These are phyloP conservation scores for Carex littledalei DNA, from an alignment of 176 grass and related monocot species.

Conservation along the genomic window DNA sequence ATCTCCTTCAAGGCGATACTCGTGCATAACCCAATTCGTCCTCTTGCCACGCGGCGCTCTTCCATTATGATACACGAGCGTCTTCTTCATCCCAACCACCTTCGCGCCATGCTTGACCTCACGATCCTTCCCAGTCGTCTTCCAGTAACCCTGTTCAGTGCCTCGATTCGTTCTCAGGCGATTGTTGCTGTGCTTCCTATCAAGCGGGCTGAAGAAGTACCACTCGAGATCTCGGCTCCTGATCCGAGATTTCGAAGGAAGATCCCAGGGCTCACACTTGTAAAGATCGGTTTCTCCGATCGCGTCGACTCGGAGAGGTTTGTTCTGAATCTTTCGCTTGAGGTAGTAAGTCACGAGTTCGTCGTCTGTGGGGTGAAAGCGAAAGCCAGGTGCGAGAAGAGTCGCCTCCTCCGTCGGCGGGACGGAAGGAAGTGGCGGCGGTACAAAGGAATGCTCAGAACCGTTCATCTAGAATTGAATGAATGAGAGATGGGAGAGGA, in stretches of 20 bases:
- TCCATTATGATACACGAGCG: constrained; percentile 80
- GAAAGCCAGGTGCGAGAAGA: constrained; percentile 60
- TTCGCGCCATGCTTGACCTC: constrained; percentile 44
- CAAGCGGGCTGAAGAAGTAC: constrained; percentile 96
- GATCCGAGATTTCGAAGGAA: constrained; percentile 60
- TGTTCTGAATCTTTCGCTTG: constrained; percentile 64
- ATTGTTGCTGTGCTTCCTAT: constrained; percentile 80
- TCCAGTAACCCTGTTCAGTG: constrained; percentile 79
- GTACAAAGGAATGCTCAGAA: constrained; percentile 25
- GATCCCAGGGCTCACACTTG: constrained; percentile 90
- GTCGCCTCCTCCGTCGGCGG: constrained; percentile 27
- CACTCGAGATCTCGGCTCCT: constrained; percentile 83
- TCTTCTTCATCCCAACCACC: constrained; percentile 92
- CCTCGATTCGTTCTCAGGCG: constrained; percentile 75
- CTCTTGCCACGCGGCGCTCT: constrained; percentile 74
- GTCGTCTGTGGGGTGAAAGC: constrained; percentile 77
- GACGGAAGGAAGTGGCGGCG: constrained; percentile 1
- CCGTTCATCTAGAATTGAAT: constrained; percentile 34
- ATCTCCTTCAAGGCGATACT: constrained; percentile 81
- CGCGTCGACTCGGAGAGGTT: constrained; percentile 64
- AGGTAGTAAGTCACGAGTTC: constrained; percentile 92
- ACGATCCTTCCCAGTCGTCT: constrained; percentile 94
- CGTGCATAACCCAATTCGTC: constrained; percentile 99
- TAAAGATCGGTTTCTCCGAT: constrained; percentile 88
- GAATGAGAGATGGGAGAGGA: constrained; percentile 26